Base-by-base conservation (phyloP, 192 early-diverging fungal genomes). In the Phycomyces nitens region DNA sequence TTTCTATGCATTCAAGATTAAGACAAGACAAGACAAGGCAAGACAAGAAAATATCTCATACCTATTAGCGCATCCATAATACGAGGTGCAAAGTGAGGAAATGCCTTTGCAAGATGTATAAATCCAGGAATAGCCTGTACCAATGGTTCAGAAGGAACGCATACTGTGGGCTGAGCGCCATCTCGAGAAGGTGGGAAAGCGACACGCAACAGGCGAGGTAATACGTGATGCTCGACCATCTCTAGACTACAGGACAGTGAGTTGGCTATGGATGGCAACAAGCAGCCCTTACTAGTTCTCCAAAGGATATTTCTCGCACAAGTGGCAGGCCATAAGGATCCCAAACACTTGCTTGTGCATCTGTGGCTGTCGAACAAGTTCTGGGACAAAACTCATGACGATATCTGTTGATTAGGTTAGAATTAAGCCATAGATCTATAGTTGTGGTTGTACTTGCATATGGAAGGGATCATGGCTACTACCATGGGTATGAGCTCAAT, bases 381-480 rank as follows among this genome's bases (percentile, higher is more conserved):
- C 84, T 0, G 78, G 65, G 12, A 88, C 69, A 73, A 84, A 86
- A 56, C 82, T 78, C 12, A 76, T 56, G 38, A 81, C 78, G 11
- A 82, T 79, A 44, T 86, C 72, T 74, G 47, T 41, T 8, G 44
- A 18, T 14, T 2, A 7, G 11, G 3, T n/a, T 14, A 47, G 44
- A 11, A 47, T n/a, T 14, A 47, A 47, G 3, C 3, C 2, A 3
- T 47, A 47, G 3, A n/a, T 3, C 3, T 47, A 47, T 47, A 65
- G 20, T 0, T 14, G 11, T 54, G 2, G 1, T 22, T 50, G 53
- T 18, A 62, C 70, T 65, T 72, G 72, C 74, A 83, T 73, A 89
- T 83, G 15, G 85, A 87, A 16, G 86, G 86, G 22, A 89, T 80
- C n/a, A 76, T 56, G 21, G 74, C 65, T n/a, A 87, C 82, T 58